phyloP scores from a whole-genome alignment of 148 eudicot genomes.

The Limonium bicolor region DNA sequence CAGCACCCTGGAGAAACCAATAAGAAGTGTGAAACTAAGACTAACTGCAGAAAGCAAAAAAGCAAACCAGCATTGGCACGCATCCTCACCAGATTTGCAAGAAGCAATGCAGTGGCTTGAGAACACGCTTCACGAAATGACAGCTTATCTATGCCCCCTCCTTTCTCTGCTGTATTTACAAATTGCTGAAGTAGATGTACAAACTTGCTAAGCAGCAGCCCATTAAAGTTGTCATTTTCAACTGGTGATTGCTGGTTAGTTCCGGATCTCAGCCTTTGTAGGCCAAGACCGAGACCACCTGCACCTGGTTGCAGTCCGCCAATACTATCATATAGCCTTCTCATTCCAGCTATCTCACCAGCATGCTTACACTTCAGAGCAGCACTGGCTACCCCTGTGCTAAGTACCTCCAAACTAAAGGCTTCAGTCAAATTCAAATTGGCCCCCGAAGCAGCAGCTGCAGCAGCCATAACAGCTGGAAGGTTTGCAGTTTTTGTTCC shows the following conservation, averaged over 20 bases:
- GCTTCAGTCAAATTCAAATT: constrained; percentile 67
- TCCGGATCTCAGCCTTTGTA: constrained; percentile 48
- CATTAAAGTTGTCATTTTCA: constrained; percentile 72
- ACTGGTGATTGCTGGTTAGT: constrained; percentile 25
- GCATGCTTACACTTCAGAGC: constrained; percentile 86
- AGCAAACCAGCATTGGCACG: constrained; percentile 1
- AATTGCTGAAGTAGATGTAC: constrained; percentile 79
- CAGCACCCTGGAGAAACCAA: constrained; percentile 39
- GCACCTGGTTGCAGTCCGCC: constrained; percentile 66
- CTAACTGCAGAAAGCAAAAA: no score
- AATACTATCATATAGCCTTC: constrained; percentile 74
- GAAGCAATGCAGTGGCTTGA: constrained; percentile 92
- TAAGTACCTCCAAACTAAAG: constrained; percentile 91
- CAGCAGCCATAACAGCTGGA: constrained; percentile 98
- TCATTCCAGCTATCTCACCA: constrained; percentile 99
- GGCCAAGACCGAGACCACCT: constrained; percentile 36
- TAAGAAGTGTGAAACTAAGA: neutral
- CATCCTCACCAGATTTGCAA: constrained; percentile 69
- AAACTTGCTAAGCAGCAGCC: constrained; percentile 71
- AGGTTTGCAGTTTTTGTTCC: constrained; percentile 87
- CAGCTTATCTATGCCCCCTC: constrained; percentile 65
- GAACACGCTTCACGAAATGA: constrained; percentile 86
- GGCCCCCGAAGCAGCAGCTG: constrained; percentile 98
- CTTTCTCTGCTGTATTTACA: constrained; percentile 78
- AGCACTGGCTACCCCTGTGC: constrained; percentile 89